phyloP scores from a whole-genome alignment of 129 eudicot genomes.

The Chrysanthemum makinoi region DNA sequence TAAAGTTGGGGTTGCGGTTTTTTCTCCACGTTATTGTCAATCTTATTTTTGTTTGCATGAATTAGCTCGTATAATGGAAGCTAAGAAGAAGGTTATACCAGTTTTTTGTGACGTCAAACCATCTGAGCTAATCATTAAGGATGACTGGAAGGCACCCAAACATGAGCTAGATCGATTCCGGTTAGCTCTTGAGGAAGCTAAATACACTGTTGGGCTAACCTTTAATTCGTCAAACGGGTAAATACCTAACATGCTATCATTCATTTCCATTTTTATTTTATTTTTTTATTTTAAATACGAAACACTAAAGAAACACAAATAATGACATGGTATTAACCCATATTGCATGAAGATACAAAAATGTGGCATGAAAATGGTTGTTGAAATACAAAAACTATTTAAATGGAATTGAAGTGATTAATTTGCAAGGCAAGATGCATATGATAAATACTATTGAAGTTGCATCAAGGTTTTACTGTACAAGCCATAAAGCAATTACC shows the following conservation, averaged over 20 bases:
- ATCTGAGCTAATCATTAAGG: conserved; percentile 60
- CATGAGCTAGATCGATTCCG: conserved; percentile 47
- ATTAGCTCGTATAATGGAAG: conserved; percentile 61
- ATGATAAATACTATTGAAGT: no score
- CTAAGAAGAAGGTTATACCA: conserved; percentile 61
- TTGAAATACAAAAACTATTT: no score
- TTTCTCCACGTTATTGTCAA: conserved; percentile 78
- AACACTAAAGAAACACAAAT: no score
- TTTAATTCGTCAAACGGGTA: conserved; percentile 73
- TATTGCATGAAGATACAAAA: not conserved
- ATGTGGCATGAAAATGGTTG: no score
- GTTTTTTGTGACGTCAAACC: conserved; percentile 80
- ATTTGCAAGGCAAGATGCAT: no score
- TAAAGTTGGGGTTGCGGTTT: conserved; percentile 67
- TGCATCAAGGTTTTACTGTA: no score
- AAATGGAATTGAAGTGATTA: no score
- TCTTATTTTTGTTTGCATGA: conserved; percentile 88
- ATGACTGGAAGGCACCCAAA: conserved; percentile 34
- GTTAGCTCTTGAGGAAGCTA: conserved; percentile 73
- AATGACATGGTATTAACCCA: no score
- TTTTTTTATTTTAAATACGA: not conserved
- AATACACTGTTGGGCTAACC: conserved; percentile 68
- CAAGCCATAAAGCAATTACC: not conserved
- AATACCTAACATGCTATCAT: conserved; percentile 13
- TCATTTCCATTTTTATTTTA: not conserved